These are phyloP conservation scores for Orbilia ellipsospora DNA, from an alignment of 2,329 filamentous ascomycete species.

Conservation along the genomic window DNA sequence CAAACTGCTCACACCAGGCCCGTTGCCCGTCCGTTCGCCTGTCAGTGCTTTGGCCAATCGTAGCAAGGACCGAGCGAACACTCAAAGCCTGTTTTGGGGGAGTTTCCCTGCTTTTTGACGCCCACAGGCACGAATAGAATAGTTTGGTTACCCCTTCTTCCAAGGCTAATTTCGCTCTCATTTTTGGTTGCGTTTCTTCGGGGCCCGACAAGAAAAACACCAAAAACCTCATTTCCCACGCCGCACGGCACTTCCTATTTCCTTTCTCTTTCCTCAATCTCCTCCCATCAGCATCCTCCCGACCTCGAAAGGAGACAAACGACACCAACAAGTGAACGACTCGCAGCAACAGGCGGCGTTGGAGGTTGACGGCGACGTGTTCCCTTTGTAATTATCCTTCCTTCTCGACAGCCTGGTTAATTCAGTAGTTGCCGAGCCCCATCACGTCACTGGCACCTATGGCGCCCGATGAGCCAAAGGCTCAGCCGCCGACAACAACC, in stretches of 20 bases:
- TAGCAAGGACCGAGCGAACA: neutral
- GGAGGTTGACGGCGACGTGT: conserved; percentile 10
- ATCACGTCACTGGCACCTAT: conserved; percentile 35
- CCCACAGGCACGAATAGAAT: conserved; percentile 16
- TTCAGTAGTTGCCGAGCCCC: neutral
- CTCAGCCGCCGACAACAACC: conserved; percentile 41
- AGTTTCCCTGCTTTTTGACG: conserved; percentile 34
- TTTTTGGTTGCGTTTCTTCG: conserved; percentile 26
- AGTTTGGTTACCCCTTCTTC: conserved; percentile 29
- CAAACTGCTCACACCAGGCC: no score
- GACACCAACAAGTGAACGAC: conserved; percentile 5
- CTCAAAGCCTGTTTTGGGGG: conserved; percentile 8
- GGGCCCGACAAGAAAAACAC: conserved; percentile 19
- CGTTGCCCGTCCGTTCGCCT: no score
- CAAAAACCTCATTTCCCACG: conserved; percentile 46
- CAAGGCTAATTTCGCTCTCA: conserved; percentile 40
- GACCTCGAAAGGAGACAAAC: conserved; percentile 47
- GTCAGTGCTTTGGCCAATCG: no score
- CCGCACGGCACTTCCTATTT: conserved; percentile 2
- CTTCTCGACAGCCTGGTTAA: conserved; percentile 22
- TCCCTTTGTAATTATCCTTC: conserved; percentile 9
- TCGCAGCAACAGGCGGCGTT: conserved; percentile 20
- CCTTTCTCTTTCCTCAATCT: conserved; percentile 42
- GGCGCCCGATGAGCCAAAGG: conserved; percentile 48
- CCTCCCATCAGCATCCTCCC: conserved; percentile 38